Base-by-base conservation (phyloP, 164 flowering plant genomes). In the Piper longum region DNA sequence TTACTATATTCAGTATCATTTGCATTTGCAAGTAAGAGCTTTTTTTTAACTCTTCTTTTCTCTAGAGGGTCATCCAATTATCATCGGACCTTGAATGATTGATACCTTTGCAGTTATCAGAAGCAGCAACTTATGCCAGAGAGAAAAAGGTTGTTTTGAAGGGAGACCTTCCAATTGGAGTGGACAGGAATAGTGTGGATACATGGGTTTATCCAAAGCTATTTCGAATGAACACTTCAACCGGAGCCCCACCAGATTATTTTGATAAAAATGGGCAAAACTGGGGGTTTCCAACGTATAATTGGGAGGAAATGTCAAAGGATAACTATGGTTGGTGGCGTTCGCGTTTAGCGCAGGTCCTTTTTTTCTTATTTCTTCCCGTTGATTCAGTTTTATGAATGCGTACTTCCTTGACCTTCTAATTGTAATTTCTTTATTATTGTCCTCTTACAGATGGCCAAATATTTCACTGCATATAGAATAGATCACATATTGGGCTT, bases 321-420 rank as follows among this genome's bases (percentile, higher is more conserved):
- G 96, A 91, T 71, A 88, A 88, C 69, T 93, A 90, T 84, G 95
- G 79, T 64, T 93, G 98, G 98, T 93, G 98, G 98, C 88, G 98
- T 71, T 85, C 81, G 74, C 97, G 96, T 69, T 69, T 87, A 62
- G 71, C 95, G 19, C 95, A 92, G 96, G 96, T 91, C 68, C 66
- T 54, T 57, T 63, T 60, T 51, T 52, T 43, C 57, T 41, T 42
- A 43, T 56, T 9, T 7, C n/a, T 69, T 19, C 14, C n/a, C 41
- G 11, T 60, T 8, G 40, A 39, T 45, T 56, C 14, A 54, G 7
- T 8, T 16, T 16, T 41, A 52, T 54, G 17, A 14, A 3, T 41
- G 40, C 36, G 2, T 26, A 26, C 36, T 3, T 60, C 41, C 16
- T 5, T 39, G 19, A 40, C 42, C 7, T 48, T 36, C 16, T 62